A percentile compares a stretch with the other conserved stretches of the same genome.
phyloP scores from a whole-genome alignment of 345 rosid genomes.

The Arabidopsis suecica region DNA sequence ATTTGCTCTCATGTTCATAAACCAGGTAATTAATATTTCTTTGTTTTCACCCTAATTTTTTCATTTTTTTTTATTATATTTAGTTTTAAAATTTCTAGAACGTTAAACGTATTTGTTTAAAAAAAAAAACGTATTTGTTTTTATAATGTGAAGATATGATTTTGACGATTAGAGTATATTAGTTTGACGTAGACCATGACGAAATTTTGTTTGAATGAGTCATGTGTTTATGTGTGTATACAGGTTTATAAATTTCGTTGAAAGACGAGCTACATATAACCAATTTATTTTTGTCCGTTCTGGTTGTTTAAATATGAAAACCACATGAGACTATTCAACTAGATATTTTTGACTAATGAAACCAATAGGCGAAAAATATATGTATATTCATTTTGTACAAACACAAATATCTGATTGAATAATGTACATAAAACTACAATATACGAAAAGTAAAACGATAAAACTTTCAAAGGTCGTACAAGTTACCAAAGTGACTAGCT shows the following conservation, averaged over 20 bases:
- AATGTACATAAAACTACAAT: background rate
- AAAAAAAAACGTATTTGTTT: background rate
- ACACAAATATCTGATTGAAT: background rate
- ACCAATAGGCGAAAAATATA: background rate
- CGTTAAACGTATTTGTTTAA: background rate
- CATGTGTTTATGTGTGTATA: constrained; percentile 14
- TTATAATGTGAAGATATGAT: background rate
- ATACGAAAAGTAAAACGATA: constrained; percentile 5
- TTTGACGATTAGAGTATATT: constrained; percentile 17
- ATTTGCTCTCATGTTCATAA: constrained; percentile 49
- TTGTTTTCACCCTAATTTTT: background rate
- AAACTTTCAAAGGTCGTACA: background rate
- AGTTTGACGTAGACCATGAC: constrained; percentile 40
- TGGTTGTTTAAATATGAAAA: constrained; percentile 26
- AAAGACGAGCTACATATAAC: constrained; percentile 12
- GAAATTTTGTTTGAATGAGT: constrained; percentile 36
- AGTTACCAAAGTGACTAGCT: background rate
- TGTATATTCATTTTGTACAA: constrained; percentile 10
- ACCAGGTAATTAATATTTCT: constrained; percentile 51
- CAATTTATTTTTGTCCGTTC: constrained; percentile 22
- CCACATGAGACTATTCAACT: constrained; percentile 30
- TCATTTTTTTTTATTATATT: background rate
- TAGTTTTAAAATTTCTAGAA: background rate
- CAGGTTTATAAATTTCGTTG: constrained; percentile 1
- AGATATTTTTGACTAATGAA: constrained; percentile 20